Evolutionary conservation across 2,329 filamentous ascomycete species (phyloP).

Genomic region (Aspergillus ruber): DNA sequence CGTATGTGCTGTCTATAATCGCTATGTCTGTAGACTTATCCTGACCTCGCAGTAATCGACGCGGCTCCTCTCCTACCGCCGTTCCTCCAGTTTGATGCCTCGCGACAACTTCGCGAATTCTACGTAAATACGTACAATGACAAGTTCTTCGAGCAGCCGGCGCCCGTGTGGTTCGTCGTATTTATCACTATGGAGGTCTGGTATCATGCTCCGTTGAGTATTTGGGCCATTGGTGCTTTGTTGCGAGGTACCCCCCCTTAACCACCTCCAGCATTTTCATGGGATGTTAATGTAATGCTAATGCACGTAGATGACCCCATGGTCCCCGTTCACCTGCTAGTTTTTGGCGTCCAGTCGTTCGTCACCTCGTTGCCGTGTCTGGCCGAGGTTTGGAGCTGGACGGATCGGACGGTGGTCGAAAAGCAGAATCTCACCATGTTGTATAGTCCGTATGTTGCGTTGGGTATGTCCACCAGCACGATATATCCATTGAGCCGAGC

Average conservation of each 20-base stretch:
- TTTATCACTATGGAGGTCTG: constrained; percentile 55
- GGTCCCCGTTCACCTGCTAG: constrained; percentile 53
- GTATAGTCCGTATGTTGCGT: constrained; percentile 52
- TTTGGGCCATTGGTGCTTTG: constrained; percentile 55
- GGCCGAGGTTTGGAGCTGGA: constrained; percentile 55
- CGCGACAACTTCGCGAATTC: constrained; percentile 46
- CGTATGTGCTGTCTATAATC: constrained; percentile 36
- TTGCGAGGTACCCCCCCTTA: constrained; percentile 37
- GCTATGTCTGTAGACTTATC: not conserved
- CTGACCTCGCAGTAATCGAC: constrained; percentile 48
- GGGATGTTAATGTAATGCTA: not conserved
- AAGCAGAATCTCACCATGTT: constrained; percentile 47
- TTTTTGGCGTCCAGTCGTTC: constrained; percentile 54
- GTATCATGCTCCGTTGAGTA: constrained; percentile 55
- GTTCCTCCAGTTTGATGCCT: constrained; percentile 44
- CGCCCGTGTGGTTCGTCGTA: constrained; percentile 52
- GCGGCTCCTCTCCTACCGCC: constrained; percentile 54
- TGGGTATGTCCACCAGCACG: constrained; percentile 41
- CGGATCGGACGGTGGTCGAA: constrained; percentile 36
- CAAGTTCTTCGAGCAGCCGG: constrained; percentile 53
- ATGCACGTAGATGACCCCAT: constrained; percentile 46
- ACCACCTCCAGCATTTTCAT: not conserved
- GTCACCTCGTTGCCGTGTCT: constrained; percentile 59
- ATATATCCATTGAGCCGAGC: not conserved
- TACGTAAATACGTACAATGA: constrained; percentile 59